Evolutionary conservation across 1,284 basidiomycete species (phyloP), one percentile per base, ranked within the genome.

Genomic region (Anthracocystis walkeri): DNA sequence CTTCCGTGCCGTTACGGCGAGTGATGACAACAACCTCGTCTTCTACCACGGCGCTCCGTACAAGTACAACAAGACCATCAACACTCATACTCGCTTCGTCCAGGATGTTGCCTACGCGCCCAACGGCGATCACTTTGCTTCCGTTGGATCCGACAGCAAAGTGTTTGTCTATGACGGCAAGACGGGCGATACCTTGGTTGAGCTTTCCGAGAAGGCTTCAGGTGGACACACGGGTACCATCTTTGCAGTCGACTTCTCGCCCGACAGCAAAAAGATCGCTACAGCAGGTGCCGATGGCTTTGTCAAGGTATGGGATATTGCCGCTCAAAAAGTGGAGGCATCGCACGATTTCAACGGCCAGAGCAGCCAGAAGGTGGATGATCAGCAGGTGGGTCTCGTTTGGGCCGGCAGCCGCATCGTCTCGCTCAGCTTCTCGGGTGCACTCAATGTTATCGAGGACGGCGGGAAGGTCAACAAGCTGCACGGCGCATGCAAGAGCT

Each of bases 101-200:
- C 94, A 97, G 85, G 93, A 97, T 66, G 90, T 98, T 23, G 90
- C 90, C 60, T 97, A 91, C 83, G 89, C 94, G 0, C 90, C 91
- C 0, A 71, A 68, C 42, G 83, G 83, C 27, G 65, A 75, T n/a
- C 66, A 69, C 55, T 97, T 98, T 83, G 92, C 90, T 16, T 95
- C 93, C 50, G 94, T 93, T 16, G 96, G 94, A 29, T 93, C 93
- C 4, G 97, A 99, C 86, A 90, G 89, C 52, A 96, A 95, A 87
- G 87, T 89, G 16, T 93, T 97, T 87, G 80, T 99, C 21, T 98
- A 97, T 85, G 94, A 97, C 75, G 97, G 96, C 31, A 91, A 92
- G 86, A 91, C 90, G 3, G 95, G 95, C 2, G 93, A 97, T 40
- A 90, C 65, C 0, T 14, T 66, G 20, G 52, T 62, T 46, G 58